Evolutionary conservation across 2,329 filamentous ascomycete species (phyloP).

Genomic region (Fusarium incarnatum): DNA sequence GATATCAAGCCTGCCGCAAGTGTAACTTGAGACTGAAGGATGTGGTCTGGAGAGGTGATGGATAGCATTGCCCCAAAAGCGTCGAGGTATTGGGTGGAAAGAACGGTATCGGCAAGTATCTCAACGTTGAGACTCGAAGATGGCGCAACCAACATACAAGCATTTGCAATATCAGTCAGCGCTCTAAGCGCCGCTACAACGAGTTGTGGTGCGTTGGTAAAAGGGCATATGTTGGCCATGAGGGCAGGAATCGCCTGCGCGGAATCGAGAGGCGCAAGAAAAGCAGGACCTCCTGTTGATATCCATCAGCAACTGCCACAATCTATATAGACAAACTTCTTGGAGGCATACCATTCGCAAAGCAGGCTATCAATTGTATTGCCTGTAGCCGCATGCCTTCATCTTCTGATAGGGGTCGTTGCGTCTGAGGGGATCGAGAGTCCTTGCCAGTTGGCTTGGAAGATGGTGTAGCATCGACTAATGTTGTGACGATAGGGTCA

Average conservation of each 20-base stretch:
- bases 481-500: conserved; percentile 64
- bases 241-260: conserved; percentile 76
- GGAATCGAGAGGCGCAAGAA: conserved; percentile 78
- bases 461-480: conserved; percentile 52
- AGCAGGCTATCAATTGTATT: conserved; percentile 84
- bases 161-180: conserved; percentile 77
- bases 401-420: conserved; percentile 65
- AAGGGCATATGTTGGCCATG: conserved; percentile 75
- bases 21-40: conserved; percentile 70
- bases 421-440: conserved; percentile 49
- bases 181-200: conserved; percentile 79
- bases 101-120: conserved; percentile 72
- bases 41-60: conserved; percentile 63
- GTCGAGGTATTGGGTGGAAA: conserved; percentile 69
- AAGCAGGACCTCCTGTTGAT: conserved; percentile 78
- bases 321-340: background rate
- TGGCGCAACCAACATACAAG: conserved; percentile 67
- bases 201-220: conserved; percentile 72
- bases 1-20: conserved; percentile 69
- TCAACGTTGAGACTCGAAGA: conserved; percentile 60
- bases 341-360: conserved; percentile 77
- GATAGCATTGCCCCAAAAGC: conserved; percentile 74
- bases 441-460: conserved; percentile 56
- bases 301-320: conserved; percentile 29
- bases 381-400: conserved; percentile 80